Conservation (phyloP, 345 rosid genomes). For the Heritiera littoralis region DNA sequence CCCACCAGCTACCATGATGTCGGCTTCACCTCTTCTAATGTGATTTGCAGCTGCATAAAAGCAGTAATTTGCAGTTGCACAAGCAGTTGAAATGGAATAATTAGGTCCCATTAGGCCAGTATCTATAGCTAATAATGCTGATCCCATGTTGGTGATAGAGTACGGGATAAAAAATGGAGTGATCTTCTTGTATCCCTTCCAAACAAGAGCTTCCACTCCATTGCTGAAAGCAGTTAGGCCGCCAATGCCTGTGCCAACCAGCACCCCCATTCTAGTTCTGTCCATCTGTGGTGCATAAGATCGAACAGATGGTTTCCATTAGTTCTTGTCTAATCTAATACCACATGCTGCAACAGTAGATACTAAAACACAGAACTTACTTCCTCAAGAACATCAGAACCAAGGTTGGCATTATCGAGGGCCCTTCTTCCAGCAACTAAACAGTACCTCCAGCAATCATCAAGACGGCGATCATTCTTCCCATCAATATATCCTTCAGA, state of each 20-base stretch:
- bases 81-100: slow-evolving; percentile 67
- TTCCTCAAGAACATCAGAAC: slow-evolving; percentile 45
- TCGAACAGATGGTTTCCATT: neutral
- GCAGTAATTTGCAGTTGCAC: slow-evolving; percentile 68
- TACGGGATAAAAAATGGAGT: slow-evolving; percentile 67
- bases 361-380: slow-evolving; percentile 32
- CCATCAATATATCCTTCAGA: slow-evolving; percentile 66
- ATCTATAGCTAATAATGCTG: slow-evolving; percentile 64
- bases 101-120: slow-evolving; percentile 70
- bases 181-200: slow-evolving; percentile 57
- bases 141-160: slow-evolving; percentile 65
- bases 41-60: slow-evolving; percentile 62
- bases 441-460: slow-evolving; percentile 73
- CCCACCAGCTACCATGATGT: slow-evolving; percentile 66
- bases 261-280: slow-evolving; percentile 54
- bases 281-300: slow-evolving; percentile 48
- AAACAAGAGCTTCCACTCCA: slow-evolving; percentile 56
- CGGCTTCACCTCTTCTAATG: slow-evolving; percentile 65
- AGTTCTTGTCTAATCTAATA: neutral
- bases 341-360: neutral
- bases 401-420: slow-evolving; percentile 55
- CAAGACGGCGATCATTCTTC: slow-evolving; percentile 65
- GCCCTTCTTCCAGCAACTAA: slow-evolving; percentile 62
- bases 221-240: slow-evolving; percentile 51
- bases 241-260: slow-evolving; percentile 72